A percentile compares a stretch with the other conserved stretches of the same genome.
Conservation (phyloP, 257 asterid genomes). For the Coffea eugenioides region DNA sequence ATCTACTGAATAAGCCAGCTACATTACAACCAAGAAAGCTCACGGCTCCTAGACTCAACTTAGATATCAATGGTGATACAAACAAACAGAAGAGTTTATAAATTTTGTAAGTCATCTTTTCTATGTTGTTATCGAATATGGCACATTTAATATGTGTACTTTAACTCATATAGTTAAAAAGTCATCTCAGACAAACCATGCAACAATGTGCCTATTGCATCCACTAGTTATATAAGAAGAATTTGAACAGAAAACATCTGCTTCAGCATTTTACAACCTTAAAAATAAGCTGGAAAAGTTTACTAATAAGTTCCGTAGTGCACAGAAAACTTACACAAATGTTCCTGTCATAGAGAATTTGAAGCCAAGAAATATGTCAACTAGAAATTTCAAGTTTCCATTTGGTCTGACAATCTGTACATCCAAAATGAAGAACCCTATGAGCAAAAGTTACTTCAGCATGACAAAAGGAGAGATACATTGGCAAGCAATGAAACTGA, state of each 20-base stretch:
- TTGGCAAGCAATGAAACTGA: neutral
- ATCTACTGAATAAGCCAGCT: neutral
- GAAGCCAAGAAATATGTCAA: slow-evolving; percentile 60
- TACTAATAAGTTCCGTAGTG: no score
- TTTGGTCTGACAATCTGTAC: slow-evolving; percentile 61
- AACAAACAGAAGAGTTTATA: no score
- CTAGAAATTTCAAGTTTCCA: slow-evolving; percentile 71
- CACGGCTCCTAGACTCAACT: neutral
- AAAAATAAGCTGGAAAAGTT: neutral
- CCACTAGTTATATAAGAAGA: neutral
- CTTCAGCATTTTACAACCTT: neutral
- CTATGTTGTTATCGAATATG: no score
- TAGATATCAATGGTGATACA: neutral
- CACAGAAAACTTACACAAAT: slow-evolving; percentile 52
- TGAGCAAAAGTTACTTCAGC: neutral
- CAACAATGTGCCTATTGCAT: neutral
- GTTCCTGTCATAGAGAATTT: slow-evolving; percentile 88
- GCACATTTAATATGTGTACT: neutral
- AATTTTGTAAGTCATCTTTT: neutral
- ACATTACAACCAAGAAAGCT: neutral
- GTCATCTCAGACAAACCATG: neutral
- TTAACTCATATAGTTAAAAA: neutral
- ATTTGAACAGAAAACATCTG: neutral
- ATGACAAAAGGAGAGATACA: neutral
- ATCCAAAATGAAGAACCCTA: neutral